These are phyloP conservation scores for Tricholoma saponaceum DNA, from an alignment of 768 basidiomycete species.

Conservation along the genomic window DNA sequence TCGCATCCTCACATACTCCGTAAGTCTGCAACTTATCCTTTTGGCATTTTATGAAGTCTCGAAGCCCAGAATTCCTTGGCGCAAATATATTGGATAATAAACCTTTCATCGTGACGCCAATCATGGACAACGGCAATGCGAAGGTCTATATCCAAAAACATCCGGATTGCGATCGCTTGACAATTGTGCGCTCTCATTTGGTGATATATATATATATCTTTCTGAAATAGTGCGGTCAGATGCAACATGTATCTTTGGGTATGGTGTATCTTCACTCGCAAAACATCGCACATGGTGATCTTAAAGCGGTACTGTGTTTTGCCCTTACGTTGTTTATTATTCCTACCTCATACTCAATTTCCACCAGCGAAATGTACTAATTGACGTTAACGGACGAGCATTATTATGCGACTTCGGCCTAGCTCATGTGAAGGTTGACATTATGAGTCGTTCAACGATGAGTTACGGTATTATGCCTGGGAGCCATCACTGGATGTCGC, in stretches of 20 bases:
- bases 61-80: neutral
- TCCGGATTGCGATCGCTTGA: neutral
- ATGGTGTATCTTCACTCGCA: neutral
- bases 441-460: neutral
- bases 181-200: neutral
- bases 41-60: neutral
- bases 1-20: neutral
- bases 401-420: neutral
- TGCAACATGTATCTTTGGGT: neutral
- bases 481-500: neutral
- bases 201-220: neutral
- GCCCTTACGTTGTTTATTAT: neutral
- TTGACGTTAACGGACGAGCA: neutral
- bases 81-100: neutral
- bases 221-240: neutral
- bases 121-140: neutral
- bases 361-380: neutral
- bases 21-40: neutral
- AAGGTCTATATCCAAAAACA: neutral
- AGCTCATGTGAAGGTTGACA: neutral
- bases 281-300: neutral
- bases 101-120: neutral
- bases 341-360: neutral
- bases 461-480: neutral
- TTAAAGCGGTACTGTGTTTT: neutral